phyloP scores from a whole-genome alignment of 148 eudicot species.

The Nyssa sinensis region DNA sequence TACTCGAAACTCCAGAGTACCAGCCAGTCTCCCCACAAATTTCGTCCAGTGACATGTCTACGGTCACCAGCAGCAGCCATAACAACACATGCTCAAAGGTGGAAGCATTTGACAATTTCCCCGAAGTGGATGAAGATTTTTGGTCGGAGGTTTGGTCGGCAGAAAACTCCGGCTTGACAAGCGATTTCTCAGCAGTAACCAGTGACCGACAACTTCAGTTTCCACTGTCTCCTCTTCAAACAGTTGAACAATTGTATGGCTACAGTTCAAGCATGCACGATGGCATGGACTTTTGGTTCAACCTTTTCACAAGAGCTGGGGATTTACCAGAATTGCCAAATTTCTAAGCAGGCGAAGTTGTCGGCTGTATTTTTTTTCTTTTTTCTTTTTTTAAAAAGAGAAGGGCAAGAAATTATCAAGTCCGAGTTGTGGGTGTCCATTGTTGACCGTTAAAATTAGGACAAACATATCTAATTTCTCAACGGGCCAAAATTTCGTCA shows the following conservation, averaged over 20 bases:
- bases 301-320: constrained; percentile 39
- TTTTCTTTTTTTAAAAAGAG: not conserved
- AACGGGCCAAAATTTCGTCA: no score
- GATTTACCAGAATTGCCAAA: constrained; percentile 40
- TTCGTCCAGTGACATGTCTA: constrained; percentile 41
- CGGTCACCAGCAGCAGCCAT: constrained; percentile 18
- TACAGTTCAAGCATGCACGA: constrained; percentile 18
- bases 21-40: constrained; percentile 36
- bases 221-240: not conserved
- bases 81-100: constrained; percentile 6
- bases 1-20: not conserved
- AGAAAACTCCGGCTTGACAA: constrained; percentile 1
- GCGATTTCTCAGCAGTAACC: constrained; percentile 12
- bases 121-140: constrained; percentile 43
- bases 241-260: not conserved
- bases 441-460: not conserved
- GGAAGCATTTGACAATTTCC: constrained; percentile 17
- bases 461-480: no score
- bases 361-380: not conserved
- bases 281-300: constrained; percentile 53
- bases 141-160: constrained; percentile 48
- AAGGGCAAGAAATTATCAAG: no score
- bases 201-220: constrained; percentile 4
- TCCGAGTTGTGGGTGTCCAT: not conserved
- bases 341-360: not conserved